Evolutionary conservation across 257 asterid genomes (phyloP).

Genomic region (Petunia axillaris): DNA sequence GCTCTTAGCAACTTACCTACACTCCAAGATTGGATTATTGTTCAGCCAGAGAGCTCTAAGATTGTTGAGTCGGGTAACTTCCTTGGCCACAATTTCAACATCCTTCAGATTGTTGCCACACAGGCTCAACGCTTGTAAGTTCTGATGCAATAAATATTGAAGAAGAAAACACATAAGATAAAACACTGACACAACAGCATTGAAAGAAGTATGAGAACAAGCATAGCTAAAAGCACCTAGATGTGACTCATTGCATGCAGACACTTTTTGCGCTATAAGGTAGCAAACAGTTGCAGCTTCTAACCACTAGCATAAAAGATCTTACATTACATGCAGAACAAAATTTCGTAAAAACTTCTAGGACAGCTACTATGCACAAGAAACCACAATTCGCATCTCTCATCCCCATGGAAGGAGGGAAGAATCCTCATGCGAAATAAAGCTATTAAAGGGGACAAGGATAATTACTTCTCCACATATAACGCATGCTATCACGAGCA

Average conservation of each 20-base stretch:
- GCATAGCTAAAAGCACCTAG: conserved; percentile 17
- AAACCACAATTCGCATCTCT: background rate
- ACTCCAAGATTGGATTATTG: conserved; percentile 60
- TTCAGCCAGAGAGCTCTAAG: conserved; percentile 94
- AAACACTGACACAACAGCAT: background rate
- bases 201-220: conserved; percentile 27
- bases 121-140: conserved; percentile 80
- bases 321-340: background rate
- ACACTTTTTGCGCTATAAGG: background rate
- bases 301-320: background rate
- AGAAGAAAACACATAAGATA: background rate
- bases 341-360: background rate
- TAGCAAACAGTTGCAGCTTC: conserved; percentile 6
- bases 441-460: background rate
- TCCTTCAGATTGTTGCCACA: conserved; percentile 72
- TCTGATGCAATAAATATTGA: conserved; percentile 42
- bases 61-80: conserved; percentile 62
- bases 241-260: background rate
- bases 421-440: background rate
- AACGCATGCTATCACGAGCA: background rate
- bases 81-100: conserved; percentile 50
- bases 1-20: conserved; percentile 51
- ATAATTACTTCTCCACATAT: background rate
- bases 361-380: conserved; percentile 13
- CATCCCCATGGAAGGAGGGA: background rate